phyloP scores from a whole-genome alignment of 2,329 filamentous ascomycete genomes.

The Tolypocladium tundrense region DNA sequence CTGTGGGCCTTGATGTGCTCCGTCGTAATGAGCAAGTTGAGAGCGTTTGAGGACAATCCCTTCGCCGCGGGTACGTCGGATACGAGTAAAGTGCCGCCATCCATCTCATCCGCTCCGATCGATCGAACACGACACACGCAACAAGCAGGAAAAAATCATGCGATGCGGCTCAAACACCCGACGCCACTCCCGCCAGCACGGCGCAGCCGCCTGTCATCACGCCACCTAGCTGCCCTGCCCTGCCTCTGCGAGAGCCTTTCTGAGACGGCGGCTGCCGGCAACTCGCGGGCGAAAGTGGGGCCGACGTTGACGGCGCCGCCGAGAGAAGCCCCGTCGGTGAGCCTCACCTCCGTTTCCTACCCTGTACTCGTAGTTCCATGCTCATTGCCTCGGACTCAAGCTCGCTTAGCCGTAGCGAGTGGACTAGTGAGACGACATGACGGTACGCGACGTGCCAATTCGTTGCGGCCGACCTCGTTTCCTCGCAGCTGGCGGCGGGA shows the following conservation, averaged over 20 bases:
- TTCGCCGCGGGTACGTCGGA: neutral
- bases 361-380: neutral
- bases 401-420: too few species aligned
- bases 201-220: neutral
- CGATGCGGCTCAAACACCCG: neutral
- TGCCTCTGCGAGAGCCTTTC: neutral
- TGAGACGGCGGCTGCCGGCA: neutral
- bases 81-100: neutral
- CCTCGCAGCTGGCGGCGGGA: neutral
- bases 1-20: neutral
- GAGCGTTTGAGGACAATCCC: neutral
- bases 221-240: neutral
- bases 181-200: neutral
- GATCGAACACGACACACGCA: neutral
- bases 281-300: neutral
- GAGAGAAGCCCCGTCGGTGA: neutral
- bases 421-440: neutral
- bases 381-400: too few species aligned
- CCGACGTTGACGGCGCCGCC: neutral
- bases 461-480: neutral
- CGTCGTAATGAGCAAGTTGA: neutral
- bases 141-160: neutral
- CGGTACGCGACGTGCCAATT: neutral
- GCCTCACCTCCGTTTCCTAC: neutral
- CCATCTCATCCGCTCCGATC: neutral